Conservation (phyloP, 2,329 filamentous ascomycete species). For the Leptosphaerulina australis region DNA sequence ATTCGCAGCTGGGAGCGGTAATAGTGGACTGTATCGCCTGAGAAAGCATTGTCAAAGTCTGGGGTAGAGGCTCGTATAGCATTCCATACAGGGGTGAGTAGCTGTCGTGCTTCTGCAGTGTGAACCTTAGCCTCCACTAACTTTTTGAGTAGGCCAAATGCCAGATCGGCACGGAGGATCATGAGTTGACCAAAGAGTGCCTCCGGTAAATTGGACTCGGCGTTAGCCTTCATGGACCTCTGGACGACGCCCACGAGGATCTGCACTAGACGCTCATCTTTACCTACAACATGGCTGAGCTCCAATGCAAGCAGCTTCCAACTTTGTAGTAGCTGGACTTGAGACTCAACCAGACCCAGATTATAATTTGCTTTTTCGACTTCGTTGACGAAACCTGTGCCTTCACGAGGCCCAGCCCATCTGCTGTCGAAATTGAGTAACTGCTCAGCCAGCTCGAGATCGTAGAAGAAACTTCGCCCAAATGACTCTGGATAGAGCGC, state of each 20-base stretch:
- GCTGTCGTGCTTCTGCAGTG: conserved; percentile 57
- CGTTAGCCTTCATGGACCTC: conserved; percentile 80
- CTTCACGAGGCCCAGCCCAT: conserved; percentile 65
- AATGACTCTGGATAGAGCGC: conserved; percentile 68
- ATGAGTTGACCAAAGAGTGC: conserved; percentile 81
- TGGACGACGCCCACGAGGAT: conserved; percentile 76
- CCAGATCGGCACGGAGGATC: conserved; percentile 77
- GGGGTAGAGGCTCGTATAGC: conserved; percentile 60
- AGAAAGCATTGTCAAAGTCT: conserved; percentile 65
- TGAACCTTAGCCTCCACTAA: conserved; percentile 65
- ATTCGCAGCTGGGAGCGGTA: conserved; percentile 84
- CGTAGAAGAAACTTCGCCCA: conserved; percentile 83
- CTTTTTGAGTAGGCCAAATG: conserved; percentile 80
- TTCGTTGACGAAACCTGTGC: conserved; percentile 79
- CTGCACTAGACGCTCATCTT: conserved; percentile 64
- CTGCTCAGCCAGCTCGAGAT: conserved; percentile 73
- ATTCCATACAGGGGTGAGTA: conserved; percentile 66
- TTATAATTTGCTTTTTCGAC: conserved; percentile 89
- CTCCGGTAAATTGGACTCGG: conserved; percentile 72
- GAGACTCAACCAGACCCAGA: conserved; percentile 87
- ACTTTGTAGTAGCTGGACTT: conserved; percentile 82
- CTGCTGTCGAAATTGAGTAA: conserved; percentile 78
- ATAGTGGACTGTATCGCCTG: conserved; percentile 66
- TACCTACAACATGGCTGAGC: conserved; percentile 68
- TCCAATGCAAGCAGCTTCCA: conserved; percentile 91